A percentile compares a stretch with the other conserved stretches of the same genome.
Evolutionary conservation across 495 filamentous ascomycete species (phyloP).

Genomic region (Hyaloscypha variabilis): DNA sequence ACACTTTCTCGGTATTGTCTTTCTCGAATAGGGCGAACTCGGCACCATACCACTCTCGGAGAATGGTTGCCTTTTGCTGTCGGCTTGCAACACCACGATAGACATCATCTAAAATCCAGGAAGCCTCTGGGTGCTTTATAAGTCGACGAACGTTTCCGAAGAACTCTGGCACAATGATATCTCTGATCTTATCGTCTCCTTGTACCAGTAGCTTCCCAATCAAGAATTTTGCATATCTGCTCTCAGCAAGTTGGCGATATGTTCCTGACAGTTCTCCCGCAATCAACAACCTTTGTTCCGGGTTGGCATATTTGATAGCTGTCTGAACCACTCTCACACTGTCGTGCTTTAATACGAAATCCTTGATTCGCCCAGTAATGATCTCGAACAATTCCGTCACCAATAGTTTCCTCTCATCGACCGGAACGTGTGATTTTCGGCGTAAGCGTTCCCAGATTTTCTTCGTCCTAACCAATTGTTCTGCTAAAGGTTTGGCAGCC

Average conservation of each 20-base stretch:
- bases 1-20: slow-evolving; percentile 40
- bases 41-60: slow-evolving; percentile 95
- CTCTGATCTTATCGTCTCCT: slow-evolving; percentile 79
- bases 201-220: slow-evolving; percentile 93
- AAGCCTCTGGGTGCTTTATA: slow-evolving; percentile 93
- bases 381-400: slow-evolving; percentile 88
- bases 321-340: slow-evolving; percentile 94
- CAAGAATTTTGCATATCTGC: slow-evolving; percentile 94
- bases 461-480: slow-evolving; percentile 86
- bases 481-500: slow-evolving; percentile 87
- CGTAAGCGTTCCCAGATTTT: slow-evolving; percentile 95
- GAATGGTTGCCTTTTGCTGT: slow-evolving; percentile 78
- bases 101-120: slow-evolving; percentile 96
- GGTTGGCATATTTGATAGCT: slow-evolving; percentile 91
- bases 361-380: slow-evolving; percentile 85
- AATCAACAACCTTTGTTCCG: slow-evolving; percentile 81
- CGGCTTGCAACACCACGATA: slow-evolving; percentile 84
- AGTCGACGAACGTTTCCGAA: slow-evolving; percentile 88
- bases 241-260: slow-evolving; percentile 84
- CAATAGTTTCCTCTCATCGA: slow-evolving; percentile 81
- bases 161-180: slow-evolving; percentile 90
- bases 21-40: slow-evolving; percentile 85
- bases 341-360: slow-evolving; percentile 98
- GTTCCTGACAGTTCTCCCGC: slow-evolving; percentile 84
- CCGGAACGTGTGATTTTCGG: slow-evolving; percentile 85